Base-by-base conservation (phyloP, 257 asterid species). In the Solanum rostratum region DNA sequence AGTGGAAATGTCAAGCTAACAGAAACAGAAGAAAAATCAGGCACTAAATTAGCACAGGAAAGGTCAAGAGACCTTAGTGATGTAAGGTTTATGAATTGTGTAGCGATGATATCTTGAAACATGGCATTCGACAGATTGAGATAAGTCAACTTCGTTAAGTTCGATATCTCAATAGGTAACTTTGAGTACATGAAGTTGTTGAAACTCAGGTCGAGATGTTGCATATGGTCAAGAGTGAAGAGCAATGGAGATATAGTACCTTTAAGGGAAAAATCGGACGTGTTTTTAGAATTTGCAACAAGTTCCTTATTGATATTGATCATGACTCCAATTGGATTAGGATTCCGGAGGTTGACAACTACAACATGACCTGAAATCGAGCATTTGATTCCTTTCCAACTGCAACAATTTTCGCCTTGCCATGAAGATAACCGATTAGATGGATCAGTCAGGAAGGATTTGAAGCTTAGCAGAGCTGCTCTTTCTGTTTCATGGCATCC, bases 341-440 rank as follows among this genome's bases (percentile, higher is more conserved):
- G 86, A 71, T 84, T 84, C 41, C 86, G 57, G 55, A 84, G 86
- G 29, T 9, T 70, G 60, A 84, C 82, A 70, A 53, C 82, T 29
- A 50, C 52, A 27, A 84, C 82, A 71, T 8, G 81, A 10, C 86
- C 70, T 70, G 73, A 50, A 33, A n/a, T 59, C 19, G 73, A 70
- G 50, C 86, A 84, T 1, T 45, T n/a, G 18, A 84, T 60, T 43
- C 86, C 86, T 84, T 74, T 33, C 83, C 86, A 84, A 9, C 15
- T 55, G 78, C 86, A 84, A 41, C 86, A 84, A 7, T 74, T 59
- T 24, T 8, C 20, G 0, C 79, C 86, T 24, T 46, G 65, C 85
- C 81, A 84, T 11, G 83, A 54, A 57, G 86, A 57, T 57, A 84
- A 60, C 10, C 63, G 37, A 4, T 41, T 10, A 43, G 83, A 73